Evolutionary conservation across 768 basidiomycete species (phyloP).

Genomic region (Hericium erinaceus): DNA sequence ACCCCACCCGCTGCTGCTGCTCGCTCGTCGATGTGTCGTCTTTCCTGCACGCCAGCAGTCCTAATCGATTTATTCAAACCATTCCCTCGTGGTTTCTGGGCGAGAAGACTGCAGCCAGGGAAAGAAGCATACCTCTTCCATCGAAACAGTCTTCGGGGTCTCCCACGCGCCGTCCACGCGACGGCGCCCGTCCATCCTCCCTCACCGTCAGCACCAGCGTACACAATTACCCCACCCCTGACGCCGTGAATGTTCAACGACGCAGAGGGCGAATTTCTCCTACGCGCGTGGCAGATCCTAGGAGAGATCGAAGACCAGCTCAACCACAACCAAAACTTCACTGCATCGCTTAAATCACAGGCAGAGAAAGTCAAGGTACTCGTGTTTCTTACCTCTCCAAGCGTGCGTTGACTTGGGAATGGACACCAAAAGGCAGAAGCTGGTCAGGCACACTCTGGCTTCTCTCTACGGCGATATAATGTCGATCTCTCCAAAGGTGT

Average conservation of each 20-base stretch:
- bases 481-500: conserved; percentile 33
- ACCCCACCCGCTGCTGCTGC: background rate
- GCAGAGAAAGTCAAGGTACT: conserved; percentile 35
- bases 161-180: background rate
- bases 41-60: background rate
- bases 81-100: conserved; percentile 36
- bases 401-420: background rate
- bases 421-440: conserved; percentile 11
- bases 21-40: background rate
- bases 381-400: background rate
- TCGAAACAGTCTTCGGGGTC: background rate
- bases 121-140: background rate
- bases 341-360: conserved; percentile 31
- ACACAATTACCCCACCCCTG: background rate
- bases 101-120: background rate
- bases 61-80: conserved; percentile 19
- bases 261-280: conserved; percentile 10
- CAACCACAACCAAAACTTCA: conserved; percentile 33
- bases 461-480: conserved; percentile 34
- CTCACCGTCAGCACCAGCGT: background rate
- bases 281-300: conserved; percentile 14
- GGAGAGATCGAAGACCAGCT: conserved; percentile 33
- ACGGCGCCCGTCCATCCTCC: background rate
- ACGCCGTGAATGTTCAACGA: conserved; percentile 8
- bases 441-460: conserved; percentile 25